Evolutionary conservation across 768 basidiomycete species (phyloP).

Genomic region (Gloeopeniophorella convolvens): DNA sequence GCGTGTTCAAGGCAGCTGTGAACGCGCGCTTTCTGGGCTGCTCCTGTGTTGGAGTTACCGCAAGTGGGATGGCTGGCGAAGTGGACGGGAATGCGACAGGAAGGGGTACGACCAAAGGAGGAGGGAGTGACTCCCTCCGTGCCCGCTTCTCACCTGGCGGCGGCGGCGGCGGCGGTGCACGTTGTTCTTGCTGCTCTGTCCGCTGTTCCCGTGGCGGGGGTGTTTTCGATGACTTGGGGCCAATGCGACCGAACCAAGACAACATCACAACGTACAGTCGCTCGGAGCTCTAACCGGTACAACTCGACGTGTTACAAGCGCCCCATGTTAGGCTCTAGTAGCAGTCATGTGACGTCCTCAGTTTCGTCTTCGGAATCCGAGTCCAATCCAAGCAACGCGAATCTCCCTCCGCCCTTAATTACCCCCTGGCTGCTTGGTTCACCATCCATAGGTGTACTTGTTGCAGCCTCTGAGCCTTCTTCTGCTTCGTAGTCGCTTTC

Average conservation of each 20-base stretch:
- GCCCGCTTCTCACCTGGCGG: too few relatives aligned
- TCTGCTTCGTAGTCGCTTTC: constrained; percentile 18
- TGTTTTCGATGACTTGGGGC: not conserved
- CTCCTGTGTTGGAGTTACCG: constrained; percentile 15
- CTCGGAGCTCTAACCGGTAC: too few relatives aligned
- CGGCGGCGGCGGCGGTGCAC: not conserved
- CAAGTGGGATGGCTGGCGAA: not conserved
- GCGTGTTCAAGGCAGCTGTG: constrained; percentile 37
- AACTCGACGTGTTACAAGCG: too few relatives aligned
- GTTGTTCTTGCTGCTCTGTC: not conserved
- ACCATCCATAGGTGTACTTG: not conserved
- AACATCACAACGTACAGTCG: too few relatives aligned
- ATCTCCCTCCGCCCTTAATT: not conserved
- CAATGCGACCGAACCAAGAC: constrained; percentile 11
- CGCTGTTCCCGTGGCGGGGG: not conserved
- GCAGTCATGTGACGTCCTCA: too few relatives aligned
- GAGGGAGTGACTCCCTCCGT: too few relatives aligned
- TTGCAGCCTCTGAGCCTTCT: constrained; percentile 14
- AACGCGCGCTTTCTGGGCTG: constrained; percentile 22
- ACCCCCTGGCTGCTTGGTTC: too few relatives aligned
- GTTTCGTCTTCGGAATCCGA: not conserved
- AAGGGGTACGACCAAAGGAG: too few relatives aligned
- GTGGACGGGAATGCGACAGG: too few relatives aligned
- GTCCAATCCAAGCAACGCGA: not conserved
- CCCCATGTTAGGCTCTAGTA: too few relatives aligned